Percentiles rank a stretch among this genome's conserved stretches.
These are phyloP conservation scores for Neurospora sp. DNA, from an alignment of 495 filamentous ascomycete species.

Conservation along the genomic window DNA sequence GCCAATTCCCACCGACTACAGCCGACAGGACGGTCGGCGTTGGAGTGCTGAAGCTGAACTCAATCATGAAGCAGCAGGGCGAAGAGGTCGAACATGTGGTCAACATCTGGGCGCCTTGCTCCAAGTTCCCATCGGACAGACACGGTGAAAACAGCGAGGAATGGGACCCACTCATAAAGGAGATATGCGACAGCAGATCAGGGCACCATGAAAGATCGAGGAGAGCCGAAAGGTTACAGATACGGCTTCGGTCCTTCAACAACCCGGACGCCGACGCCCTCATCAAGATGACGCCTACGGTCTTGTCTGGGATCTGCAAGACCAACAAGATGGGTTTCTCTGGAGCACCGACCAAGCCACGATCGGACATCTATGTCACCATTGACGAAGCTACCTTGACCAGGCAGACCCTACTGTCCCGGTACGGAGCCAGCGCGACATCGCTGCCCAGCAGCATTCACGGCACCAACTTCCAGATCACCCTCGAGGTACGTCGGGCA, in stretches of 20 bases:
- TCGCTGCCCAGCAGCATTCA: slow-evolving; percentile 50
- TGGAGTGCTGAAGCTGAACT: slow-evolving; percentile 70
- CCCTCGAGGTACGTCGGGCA: slow-evolving; percentile 71
- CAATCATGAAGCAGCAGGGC: slow-evolving; percentile 66
- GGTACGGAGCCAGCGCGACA: slow-evolving; percentile 67
- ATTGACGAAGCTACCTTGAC: slow-evolving; percentile 65
- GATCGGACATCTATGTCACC: slow-evolving; percentile 92
- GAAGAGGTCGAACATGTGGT: slow-evolving; percentile 68
- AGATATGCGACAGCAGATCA: slow-evolving; percentile 61
- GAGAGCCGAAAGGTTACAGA: slow-evolving; percentile 59
- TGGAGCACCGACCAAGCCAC: slow-evolving; percentile 72
- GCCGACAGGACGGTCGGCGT: slow-evolving; percentile 62
- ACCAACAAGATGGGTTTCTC: slow-evolving; percentile 92
- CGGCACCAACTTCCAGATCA: slow-evolving; percentile 74
- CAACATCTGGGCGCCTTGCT: slow-evolving; percentile 63
- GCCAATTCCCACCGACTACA: slow-evolving; percentile 26
- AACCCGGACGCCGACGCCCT: slow-evolving; percentile 66
- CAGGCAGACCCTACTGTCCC: slow-evolving; percentile 65
- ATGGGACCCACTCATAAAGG: slow-evolving; percentile 66
- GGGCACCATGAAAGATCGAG: slow-evolving; percentile 63
- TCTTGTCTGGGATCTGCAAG: slow-evolving; percentile 68
- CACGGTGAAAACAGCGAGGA: slow-evolving; percentile 49
- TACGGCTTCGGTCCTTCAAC: slow-evolving; percentile 68
- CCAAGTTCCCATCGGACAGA: slow-evolving; percentile 32
- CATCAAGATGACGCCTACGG: slow-evolving; percentile 76